Percentiles rank a stretch among this genome's conserved stretches.
Conservation (phyloP, 2,329 filamentous ascomycete species). For the Lachnellula hyalina region DNA sequence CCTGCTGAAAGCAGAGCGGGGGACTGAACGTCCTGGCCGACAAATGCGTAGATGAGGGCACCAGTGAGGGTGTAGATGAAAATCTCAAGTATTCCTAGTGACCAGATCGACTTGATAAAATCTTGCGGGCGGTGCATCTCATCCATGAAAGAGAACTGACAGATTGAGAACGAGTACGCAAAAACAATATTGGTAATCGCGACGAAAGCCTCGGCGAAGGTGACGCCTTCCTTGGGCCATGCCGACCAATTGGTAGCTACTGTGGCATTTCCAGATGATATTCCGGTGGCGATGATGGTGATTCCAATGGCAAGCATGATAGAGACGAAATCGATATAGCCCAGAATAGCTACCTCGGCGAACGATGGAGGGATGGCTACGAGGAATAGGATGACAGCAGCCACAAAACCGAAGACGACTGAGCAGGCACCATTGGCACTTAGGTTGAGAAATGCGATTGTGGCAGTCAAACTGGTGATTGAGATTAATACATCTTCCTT, state of each 20-base stretch:
- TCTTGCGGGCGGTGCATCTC: slow-evolving; percentile 34
- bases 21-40: slow-evolving; percentile 47
- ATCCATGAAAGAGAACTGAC: slow-evolving; percentile 28
- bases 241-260: slow-evolving; percentile 17
- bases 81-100: slow-evolving; percentile 48
- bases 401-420: slow-evolving; percentile 48
- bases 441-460: slow-evolving; percentile 53
- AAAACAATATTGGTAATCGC: slow-evolving; percentile 55
- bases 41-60: slow-evolving; percentile 55
- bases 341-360: slow-evolving; percentile 49
- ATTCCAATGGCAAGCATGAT: slow-evolving; percentile 50
- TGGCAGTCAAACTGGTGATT: slow-evolving; percentile 42
- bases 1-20: slow-evolving; percentile 55
- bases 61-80: slow-evolving; percentile 53
- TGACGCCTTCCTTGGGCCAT: slow-evolving; percentile 28
- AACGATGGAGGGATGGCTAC: slow-evolving; percentile 53
- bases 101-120: slow-evolving; percentile 35
- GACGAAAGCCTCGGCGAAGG: slow-evolving; percentile 42
- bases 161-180: slow-evolving; percentile 42
- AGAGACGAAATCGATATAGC: slow-evolving; percentile 50
- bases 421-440: slow-evolving; percentile 50
- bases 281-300: slow-evolving; percentile 51
- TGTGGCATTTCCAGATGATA: slow-evolving; percentile 23
- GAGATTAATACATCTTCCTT: background rate
- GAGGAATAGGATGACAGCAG: slow-evolving; percentile 45